Percentiles rank a stretch among this genome's conserved stretches.
Conservation (phyloP, 2,329 filamentous ascomycete genomes). For the Fusarium denticulatum region DNA sequence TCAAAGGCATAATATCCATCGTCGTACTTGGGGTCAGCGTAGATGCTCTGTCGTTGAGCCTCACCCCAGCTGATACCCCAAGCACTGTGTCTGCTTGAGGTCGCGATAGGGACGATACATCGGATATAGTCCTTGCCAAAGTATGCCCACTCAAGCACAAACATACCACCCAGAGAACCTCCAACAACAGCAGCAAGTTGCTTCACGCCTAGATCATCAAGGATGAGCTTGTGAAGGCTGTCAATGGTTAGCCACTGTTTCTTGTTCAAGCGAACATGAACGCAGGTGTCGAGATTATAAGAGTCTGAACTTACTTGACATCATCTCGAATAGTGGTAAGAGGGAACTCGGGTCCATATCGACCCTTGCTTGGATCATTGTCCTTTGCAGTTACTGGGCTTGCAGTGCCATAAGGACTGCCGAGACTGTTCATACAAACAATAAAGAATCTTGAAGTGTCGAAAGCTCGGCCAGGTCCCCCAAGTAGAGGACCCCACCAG, state of each 20-base stretch:
- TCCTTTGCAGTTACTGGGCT: conserved; percentile 90
- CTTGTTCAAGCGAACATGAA: background rate
- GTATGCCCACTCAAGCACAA: conserved; percentile 92
- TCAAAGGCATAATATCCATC: conserved; percentile 93
- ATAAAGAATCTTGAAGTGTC: conserved; percentile 86
- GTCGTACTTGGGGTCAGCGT: conserved; percentile 97
- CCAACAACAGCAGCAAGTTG: conserved; percentile 83
- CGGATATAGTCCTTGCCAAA: conserved; percentile 87
- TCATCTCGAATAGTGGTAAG: conserved; percentile 95
- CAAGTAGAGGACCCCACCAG: conserved; percentile 88
- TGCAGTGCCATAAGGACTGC: conserved; percentile 87
- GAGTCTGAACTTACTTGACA: conserved; percentile 75
- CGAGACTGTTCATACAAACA: conserved; percentile 85
- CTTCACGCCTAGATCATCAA: conserved; percentile 82
- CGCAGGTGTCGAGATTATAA: background rate
- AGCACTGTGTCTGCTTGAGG: conserved; percentile 84
- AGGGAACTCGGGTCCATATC: conserved; percentile 95
- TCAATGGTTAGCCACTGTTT: conserved; percentile 24
- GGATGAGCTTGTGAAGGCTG: conserved; percentile 80
- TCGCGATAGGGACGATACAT: conserved; percentile 84
- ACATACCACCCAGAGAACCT: conserved; percentile 89
- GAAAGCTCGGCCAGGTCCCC: conserved; percentile 80
- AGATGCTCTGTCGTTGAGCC: conserved; percentile 91
- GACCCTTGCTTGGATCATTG: conserved; percentile 75
- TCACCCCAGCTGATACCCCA: conserved; percentile 95